Evolutionary conservation across 176 grass and related monocot genomes (phyloP).

Genomic region (Carex kokanica): DNA sequence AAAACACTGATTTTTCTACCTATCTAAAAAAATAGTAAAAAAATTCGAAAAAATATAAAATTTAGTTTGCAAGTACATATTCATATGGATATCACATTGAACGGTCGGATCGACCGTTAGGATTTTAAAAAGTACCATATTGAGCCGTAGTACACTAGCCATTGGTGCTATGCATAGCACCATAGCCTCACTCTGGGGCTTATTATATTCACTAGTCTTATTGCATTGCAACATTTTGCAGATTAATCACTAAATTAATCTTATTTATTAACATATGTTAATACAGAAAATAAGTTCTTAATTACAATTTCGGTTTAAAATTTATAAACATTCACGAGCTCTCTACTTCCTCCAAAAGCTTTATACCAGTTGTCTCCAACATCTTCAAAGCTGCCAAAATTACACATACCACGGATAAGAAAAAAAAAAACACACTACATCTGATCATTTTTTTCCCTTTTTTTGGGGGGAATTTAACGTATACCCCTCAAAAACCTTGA

Average conservation of each 20-base stretch:
- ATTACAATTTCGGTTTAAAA: neutral
- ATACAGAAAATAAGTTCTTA: neutral
- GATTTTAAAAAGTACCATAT: too few relatives aligned
- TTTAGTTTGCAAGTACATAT: too few relatives aligned
- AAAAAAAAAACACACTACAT: neutral
- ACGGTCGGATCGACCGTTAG: too few relatives aligned
- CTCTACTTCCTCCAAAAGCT: constrained; percentile 65
- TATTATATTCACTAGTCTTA: neutral
- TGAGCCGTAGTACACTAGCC: too few relatives aligned
- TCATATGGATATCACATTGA: too few relatives aligned
- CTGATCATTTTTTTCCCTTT: neutral
- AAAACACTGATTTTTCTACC: too few relatives aligned
- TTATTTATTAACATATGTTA: neutral
- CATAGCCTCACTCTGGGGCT: too few relatives aligned
- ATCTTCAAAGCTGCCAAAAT: constrained; percentile 75
- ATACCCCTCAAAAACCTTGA: too few relatives aligned
- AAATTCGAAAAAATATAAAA: too few relatives aligned
- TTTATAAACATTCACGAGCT: neutral
- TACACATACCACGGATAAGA: neutral
- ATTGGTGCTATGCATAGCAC: too few relatives aligned
- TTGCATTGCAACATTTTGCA: neutral
- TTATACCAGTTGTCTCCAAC: constrained; percentile 73
- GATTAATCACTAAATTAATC: neutral
- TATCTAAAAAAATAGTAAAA: too few relatives aligned
- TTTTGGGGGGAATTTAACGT: too few relatives aligned